phyloP scores from a whole-genome alignment of 768 basidiomycete genomes.

The Aureoboletus auriporus region DNA sequence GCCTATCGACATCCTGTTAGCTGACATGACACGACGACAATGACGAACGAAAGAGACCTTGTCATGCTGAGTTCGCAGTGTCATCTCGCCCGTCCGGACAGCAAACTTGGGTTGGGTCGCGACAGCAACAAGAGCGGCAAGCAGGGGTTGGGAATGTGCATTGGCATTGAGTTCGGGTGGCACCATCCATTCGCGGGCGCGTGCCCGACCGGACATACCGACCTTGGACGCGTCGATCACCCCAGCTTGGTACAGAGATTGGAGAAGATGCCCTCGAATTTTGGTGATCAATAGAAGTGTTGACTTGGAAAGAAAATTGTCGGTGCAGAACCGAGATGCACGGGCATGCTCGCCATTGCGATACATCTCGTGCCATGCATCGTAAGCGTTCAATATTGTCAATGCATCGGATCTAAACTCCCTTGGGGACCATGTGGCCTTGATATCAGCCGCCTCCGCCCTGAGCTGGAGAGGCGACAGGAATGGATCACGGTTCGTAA shows the following conservation, averaged over 20 bases:
- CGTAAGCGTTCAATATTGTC: conserved; percentile 75
- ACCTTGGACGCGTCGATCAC: conserved; percentile 81
- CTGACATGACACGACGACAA: conserved; percentile 1
- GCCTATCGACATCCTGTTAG: conserved; percentile 38
- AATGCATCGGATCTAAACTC: conserved; percentile 85
- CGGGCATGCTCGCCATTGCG: conserved; percentile 55
- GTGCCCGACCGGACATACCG: conserved; percentile 34
- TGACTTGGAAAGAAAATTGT: conserved; percentile 89
- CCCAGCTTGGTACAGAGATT: conserved; percentile 73
- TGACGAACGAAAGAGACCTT: conserved; percentile 50
- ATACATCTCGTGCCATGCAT: conserved; percentile 75
- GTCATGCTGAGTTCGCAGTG: conserved; percentile 72
- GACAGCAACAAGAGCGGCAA: conserved; percentile 80
- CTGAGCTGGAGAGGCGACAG: conserved; percentile 76
- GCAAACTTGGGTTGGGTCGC: conserved; percentile 91
- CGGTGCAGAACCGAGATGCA: conserved; percentile 73
- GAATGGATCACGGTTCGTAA: conserved; percentile 90
- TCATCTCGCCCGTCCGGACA: conserved; percentile 63
- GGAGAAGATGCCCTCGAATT: conserved; percentile 73
- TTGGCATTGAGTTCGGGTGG: conserved; percentile 71
- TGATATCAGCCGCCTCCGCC: conserved; percentile 62
- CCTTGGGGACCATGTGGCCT: conserved; percentile 72
- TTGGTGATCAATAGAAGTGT: conserved; percentile 78
- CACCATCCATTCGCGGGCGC: conserved; percentile 38
- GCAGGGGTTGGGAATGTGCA: conserved; percentile 66